Base-by-base conservation (phyloP, 768 basidiomycete genomes). In the Daedaleopsis sinensis region DNA sequence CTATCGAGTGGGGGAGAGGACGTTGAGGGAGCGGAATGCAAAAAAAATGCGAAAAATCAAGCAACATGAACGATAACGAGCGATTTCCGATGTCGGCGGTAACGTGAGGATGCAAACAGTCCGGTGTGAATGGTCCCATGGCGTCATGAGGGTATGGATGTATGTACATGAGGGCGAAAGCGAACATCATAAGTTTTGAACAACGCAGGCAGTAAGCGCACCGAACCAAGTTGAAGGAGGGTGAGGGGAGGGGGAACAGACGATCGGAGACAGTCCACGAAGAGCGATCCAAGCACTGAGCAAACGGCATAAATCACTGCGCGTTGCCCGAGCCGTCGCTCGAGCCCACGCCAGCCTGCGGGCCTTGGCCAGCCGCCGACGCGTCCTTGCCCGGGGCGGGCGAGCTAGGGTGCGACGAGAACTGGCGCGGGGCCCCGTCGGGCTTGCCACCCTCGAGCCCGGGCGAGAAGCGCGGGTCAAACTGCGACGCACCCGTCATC, bases 401-500 rank as follows among this genome's bases (percentile, higher is more conserved):
- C 1, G 69, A 70, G 62, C 60, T 65, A 48, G 65, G 62, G 46
- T 67, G 67, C 18, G 70, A 68, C 42, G 59, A 56, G 49, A 52
- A 39, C 16, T 39, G 57, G 49, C 64, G 64, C 39, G 53, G 27
- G 36, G 52, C 58, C n/a, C n/a, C n/a, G 18, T 57, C 42, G 36
- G 60, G 32, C 59, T 59, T 53, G 37, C 56, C 62, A 35, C 66
- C 67, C 44, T 61, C 57, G 24, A 57, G 43, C 42, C 48, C 48
- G 8, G 82, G 80, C 15, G 83, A 78, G 68, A 84, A 84, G 55
- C 85, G 80, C 7, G 85, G 68, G 64, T 88, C 87, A 70, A 89
- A 89, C 23, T 69, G 70, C 38, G 84, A 82, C 73, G 81, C 84
- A 1, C 87, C 87, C 16, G 87, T 88, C 81, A 83, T 85, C 68